phyloP scores from a whole-genome alignment of 768 basidiomycete genomes.

The Boletales sp. region DNA sequence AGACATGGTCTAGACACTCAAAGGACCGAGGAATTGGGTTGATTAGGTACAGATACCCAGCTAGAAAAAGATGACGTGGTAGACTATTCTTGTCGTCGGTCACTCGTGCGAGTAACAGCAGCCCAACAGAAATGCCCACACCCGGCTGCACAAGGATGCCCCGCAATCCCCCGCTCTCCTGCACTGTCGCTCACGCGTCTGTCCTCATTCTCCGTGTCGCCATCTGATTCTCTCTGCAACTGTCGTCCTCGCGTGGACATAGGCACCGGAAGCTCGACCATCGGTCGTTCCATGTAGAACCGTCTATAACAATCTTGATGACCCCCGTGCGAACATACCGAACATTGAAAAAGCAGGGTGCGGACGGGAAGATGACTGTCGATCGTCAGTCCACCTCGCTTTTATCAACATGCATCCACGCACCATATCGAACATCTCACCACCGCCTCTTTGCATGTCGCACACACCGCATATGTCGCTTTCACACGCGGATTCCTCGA shows the following conservation, averaged over 20 bases:
- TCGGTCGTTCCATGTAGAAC: slow-evolving; percentile 60
- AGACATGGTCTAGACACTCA: slow-evolving; percentile 47
- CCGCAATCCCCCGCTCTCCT: slow-evolving; percentile 27
- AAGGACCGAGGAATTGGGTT: slow-evolving; percentile 20
- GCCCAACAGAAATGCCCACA: slow-evolving; percentile 85
- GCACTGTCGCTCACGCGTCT: not conserved
- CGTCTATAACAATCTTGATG: slow-evolving; percentile 74
- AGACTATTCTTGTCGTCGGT: slow-evolving; percentile 3
- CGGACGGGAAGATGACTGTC: slow-evolving; percentile 69
- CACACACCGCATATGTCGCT: slow-evolving; percentile 55
- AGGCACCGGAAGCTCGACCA: slow-evolving; percentile 40
- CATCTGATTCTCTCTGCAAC: slow-evolving; percentile 15
- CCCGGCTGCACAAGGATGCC: slow-evolving; percentile 72
- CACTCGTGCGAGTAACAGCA: slow-evolving; percentile 19
- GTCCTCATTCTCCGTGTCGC: slow-evolving; percentile 13
- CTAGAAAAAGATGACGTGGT: too few species aligned
- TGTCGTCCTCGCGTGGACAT: slow-evolving; percentile 20
- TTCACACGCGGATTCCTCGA: slow-evolving; percentile 27
- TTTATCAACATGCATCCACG: slow-evolving; percentile 18
- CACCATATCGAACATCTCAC: slow-evolving; percentile 73
- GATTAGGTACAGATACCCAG: not conserved
- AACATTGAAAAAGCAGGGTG: slow-evolving; percentile 67
- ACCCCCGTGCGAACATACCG: slow-evolving; percentile 76
- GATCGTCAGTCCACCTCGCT: slow-evolving; percentile 1
- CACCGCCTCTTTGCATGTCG: slow-evolving; percentile 46